A percentile compares a stretch with the other conserved stretches of the same genome.
Conservation (phyloP, 164 flowering plant species). For the Echeveria elegans region DNA sequence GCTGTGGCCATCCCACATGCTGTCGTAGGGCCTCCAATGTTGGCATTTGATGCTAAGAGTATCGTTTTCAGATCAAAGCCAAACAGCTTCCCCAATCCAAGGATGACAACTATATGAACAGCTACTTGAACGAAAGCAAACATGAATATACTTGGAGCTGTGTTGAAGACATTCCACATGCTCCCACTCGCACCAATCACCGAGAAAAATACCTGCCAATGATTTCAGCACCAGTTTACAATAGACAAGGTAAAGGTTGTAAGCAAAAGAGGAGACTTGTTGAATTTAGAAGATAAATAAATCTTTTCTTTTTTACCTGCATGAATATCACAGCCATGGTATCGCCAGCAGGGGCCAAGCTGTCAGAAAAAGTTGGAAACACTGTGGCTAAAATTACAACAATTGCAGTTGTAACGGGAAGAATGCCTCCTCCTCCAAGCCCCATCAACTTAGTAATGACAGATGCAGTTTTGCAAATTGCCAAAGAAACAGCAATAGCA, state of each 20-base stretch:
- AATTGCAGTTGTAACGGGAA: slow-evolving; percentile 61
- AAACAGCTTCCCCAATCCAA: slow-evolving; percentile 67
- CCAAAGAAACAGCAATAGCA: slow-evolving; percentile 57
- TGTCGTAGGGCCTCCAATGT: slow-evolving; percentile 91
- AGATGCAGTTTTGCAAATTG: slow-evolving; percentile 51
- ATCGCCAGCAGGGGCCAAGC: slow-evolving; percentile 78
- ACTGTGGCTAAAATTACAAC: slow-evolving; percentile 60
- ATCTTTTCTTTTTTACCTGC: slow-evolving; percentile 42
- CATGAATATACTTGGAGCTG: slow-evolving; percentile 76
- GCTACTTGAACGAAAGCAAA: slow-evolving; percentile 70
- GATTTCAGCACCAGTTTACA: neutral
- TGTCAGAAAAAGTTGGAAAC: slow-evolving; percentile 40
- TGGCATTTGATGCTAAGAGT: slow-evolving; percentile 88
- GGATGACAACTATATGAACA: slow-evolving; percentile 62
- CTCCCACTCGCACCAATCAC: slow-evolving; percentile 87
- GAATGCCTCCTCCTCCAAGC: slow-evolving; percentile 57
- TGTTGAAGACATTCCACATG: slow-evolving; percentile 63
- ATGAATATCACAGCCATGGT: slow-evolving; percentile 56
- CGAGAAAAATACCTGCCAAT: slow-evolving; percentile 66
- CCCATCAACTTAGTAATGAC: slow-evolving; percentile 30
- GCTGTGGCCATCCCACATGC: slow-evolving; percentile 96
- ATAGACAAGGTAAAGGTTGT: neutral
- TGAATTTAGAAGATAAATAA: too few species aligned
- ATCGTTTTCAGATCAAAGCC: slow-evolving; percentile 50
- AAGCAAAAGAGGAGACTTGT: too few species aligned